A percentile compares a stretch with the other conserved stretches of the same genome.
These are phyloP conservation scores for Xylogone sp. DNA, from an alignment of 2,329 filamentous ascomycete genomes.

Conservation along the genomic window DNA sequence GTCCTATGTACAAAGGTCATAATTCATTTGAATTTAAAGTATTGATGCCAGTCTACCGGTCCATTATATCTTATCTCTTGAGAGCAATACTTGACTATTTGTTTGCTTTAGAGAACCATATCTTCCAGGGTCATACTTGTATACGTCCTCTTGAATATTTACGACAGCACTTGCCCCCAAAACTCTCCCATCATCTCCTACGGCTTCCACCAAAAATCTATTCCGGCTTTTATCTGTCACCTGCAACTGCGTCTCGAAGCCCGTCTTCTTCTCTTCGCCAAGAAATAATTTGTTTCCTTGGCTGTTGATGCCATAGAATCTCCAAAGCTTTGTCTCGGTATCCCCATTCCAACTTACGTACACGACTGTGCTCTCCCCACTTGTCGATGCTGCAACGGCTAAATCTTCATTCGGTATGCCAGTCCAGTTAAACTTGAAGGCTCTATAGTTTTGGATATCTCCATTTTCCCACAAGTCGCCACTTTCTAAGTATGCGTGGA, in stretches of 20 bases:
- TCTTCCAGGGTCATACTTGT: not conserved
- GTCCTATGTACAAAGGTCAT: no score
- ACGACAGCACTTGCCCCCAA: not conserved
- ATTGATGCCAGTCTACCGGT: no score
- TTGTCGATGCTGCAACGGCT: slow-evolving; percentile 14
- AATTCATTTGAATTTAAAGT: no score
- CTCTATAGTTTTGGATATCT: slow-evolving; percentile 17
- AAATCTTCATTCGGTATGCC: slow-evolving; percentile 17
- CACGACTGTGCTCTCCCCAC: not conserved
- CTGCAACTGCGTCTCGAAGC: slow-evolving; percentile 34
- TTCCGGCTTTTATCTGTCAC: slow-evolving; percentile 11
- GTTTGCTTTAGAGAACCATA: not conserved
- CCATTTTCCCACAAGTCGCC: not conserved
- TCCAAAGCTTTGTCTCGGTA: slow-evolving; percentile 32
- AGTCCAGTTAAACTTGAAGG: slow-evolving; percentile 26
- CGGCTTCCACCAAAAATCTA: not conserved
- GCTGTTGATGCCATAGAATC: slow-evolving; percentile 28
- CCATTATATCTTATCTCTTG: no score
- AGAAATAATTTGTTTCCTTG: slow-evolving; percentile 20
- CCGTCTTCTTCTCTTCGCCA: slow-evolving; percentile 19
- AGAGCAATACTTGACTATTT: not conserved
- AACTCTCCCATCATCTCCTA: not conserved
- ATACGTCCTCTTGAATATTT: not conserved
- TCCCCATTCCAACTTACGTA: slow-evolving; percentile 37
- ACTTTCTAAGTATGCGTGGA: slow-evolving; percentile 11